Evolutionary conservation across 805 yeast species (phyloP), one percentile per base, ranked within the genome.

Genomic region (Pichia ethanolica): DNA sequence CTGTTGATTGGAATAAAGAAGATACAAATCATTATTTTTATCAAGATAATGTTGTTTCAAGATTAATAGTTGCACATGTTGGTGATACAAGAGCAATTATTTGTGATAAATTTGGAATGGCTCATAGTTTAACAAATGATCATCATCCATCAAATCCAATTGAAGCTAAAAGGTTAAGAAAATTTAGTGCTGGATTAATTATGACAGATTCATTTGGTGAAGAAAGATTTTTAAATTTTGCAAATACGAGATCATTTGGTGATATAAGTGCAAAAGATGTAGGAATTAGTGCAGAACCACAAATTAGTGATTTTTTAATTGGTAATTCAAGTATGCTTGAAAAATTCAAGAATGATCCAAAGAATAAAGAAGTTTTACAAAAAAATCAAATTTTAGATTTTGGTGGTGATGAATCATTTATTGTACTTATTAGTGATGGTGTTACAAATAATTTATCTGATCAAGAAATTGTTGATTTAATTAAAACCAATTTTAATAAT

Each of bases 231-330:
- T 59, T 79, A 49, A 77, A 81, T 54, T 83, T 82, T 61, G 96
- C 97, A 26, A 93, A 93, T 61, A 93, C 99, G 1, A 75, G 99
- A 55, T 75, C 97, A 1, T 93, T 93, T 73, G 99, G 99, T 39
- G 99, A 93, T 67, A 60, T 82, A 13, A 71, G 74, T 28, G 95
- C 82, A 47, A 93, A 93, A 65, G 74, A 83, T 36, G 78, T 81
- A 62, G 99, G 99, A 0, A 81, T 93, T 1, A 74, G 90, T 0
- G 88, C 97, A 12, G 98, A 93, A 68, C 99, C 99, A 0, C 97
- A 93, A 53, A 73, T 93, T 44, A 70, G 74, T 20, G 85, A 86
- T 49, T 78, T 71, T 55, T 62, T 86, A 10, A 73, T 89, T 30
- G 96, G 96, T 0, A 82, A 82, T 65, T 57, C 78, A 4, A 47